These are phyloP conservation scores for Phallus indusiatus DNA, from an alignment of 768 basidiomycete genomes.

Conservation along the genomic window DNA sequence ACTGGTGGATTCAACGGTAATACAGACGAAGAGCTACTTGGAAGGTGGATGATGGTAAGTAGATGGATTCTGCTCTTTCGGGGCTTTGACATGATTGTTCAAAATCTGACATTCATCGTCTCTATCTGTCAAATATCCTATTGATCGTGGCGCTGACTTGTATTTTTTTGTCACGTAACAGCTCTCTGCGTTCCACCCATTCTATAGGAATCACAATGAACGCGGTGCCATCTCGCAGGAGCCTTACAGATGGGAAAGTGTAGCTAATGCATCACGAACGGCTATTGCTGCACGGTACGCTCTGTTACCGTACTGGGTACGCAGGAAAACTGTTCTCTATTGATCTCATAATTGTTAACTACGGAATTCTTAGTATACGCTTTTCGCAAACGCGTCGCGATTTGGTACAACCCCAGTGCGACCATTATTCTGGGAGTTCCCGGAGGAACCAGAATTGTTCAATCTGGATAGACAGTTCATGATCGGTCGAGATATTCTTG, in stretches of 20 bases:
- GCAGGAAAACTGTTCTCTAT: constrained; percentile 14
- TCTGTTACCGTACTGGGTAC: constrained; percentile 70
- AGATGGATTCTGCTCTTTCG: too few species aligned
- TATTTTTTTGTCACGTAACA: neutral
- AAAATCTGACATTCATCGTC: too few species aligned
- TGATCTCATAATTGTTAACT: neutral
- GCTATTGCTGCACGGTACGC: constrained; percentile 66
- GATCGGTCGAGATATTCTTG: constrained; percentile 58
- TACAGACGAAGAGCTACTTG: constrained; percentile 73
- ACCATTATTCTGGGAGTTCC: constrained; percentile 74
- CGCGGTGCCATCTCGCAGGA: constrained; percentile 64
- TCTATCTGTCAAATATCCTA: too few species aligned
- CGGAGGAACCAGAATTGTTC: constrained; percentile 55
- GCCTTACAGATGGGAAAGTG: constrained; percentile 74
- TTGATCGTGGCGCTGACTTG: neutral
- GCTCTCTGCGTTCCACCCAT: constrained; percentile 72
- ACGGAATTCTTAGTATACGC: constrained; percentile 43
- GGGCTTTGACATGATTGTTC: too few species aligned
- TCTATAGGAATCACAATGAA: constrained; percentile 73
- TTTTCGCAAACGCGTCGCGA: constrained; percentile 60
- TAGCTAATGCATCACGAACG: constrained; percentile 60
- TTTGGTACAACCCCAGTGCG: constrained; percentile 62
- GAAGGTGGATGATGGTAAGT: constrained; percentile 65
- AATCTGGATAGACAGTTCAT: constrained; percentile 60
- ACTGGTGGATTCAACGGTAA: constrained; percentile 61